Evolutionary conservation across 768 basidiomycete species (phyloP).

Genomic region (Kwoniella europaea): DNA sequence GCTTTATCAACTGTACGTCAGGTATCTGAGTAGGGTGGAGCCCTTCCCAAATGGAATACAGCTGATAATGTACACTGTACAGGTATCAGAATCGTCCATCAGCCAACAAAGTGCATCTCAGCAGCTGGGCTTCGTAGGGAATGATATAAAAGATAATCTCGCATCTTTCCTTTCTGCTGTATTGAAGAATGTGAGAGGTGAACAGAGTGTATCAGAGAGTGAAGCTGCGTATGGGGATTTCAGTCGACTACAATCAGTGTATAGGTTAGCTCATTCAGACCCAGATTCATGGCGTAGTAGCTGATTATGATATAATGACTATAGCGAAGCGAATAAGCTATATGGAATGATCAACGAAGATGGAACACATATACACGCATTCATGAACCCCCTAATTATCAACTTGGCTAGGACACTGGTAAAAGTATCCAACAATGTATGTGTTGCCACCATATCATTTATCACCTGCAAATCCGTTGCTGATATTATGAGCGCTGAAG

Average conservation of each 20-base stretch:
- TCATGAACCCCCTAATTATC: conserved; percentile 42
- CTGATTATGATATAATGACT: neutral
- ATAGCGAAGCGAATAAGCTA: conserved; percentile 46
- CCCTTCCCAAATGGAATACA: neutral
- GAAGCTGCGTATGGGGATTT: conserved; percentile 26
- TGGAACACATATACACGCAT: conserved; percentile 35
- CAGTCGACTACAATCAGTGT: conserved; percentile 24
- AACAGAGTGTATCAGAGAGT: neutral
- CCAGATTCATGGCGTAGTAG: neutral
- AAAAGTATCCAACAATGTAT: conserved; percentile 22
- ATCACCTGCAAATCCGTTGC: neutral
- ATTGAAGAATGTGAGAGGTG: conserved; percentile 19
- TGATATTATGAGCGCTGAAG: neutral
- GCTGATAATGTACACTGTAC: neutral
- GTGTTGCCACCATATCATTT: neutral
- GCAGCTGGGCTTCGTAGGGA: conserved; percentile 10
- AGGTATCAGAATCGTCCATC: conserved; percentile 14
- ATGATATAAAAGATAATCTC: conserved; percentile 28
- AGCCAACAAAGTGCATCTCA: neutral
- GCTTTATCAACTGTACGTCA: conserved; percentile 20
- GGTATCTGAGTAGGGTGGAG: neutral
- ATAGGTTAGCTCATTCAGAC: conserved; percentile 29
- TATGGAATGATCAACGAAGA: conserved; percentile 36
- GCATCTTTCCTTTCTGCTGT: conserved; percentile 27
- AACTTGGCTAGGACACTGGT: conserved; percentile 26